Conservation (phyloP, 2,329 filamentous ascomycete genomes). For the Xylaria sp. region DNA sequence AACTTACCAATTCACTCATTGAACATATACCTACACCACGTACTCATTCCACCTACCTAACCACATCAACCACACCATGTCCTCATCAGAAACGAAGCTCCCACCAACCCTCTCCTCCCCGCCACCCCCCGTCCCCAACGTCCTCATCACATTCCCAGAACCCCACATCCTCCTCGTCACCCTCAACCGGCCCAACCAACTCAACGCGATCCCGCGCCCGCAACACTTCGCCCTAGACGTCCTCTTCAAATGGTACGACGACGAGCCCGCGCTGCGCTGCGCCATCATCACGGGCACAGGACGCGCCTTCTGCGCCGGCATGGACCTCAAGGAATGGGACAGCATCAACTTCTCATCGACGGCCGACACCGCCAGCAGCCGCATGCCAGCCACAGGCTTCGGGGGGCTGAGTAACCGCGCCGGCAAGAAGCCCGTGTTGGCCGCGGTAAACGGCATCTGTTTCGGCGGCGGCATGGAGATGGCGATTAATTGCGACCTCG, state of each 20-base stretch:
- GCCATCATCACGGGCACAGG: slow-evolving; percentile 60
- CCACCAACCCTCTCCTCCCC: slow-evolving; percentile 31
- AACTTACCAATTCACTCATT: neutral
- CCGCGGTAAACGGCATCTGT: slow-evolving; percentile 69
- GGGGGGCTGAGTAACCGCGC: slow-evolving; percentile 60
- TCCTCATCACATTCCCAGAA: slow-evolving; percentile 45
- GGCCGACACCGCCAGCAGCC: slow-evolving; percentile 18
- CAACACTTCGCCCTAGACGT: slow-evolving; percentile 45
- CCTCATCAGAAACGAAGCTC: slow-evolving; percentile 17
- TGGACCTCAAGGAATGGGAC: slow-evolving; percentile 63
- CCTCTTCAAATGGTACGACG: slow-evolving; percentile 57
- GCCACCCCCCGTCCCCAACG: slow-evolving; percentile 40
- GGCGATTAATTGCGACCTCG: slow-evolving; percentile 65
- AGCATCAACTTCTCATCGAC: slow-evolving; percentile 16
- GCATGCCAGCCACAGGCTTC: slow-evolving; percentile 49
- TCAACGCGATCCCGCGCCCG: slow-evolving; percentile 51
- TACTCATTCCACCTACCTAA: neutral
- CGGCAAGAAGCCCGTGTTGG: slow-evolving; percentile 70
- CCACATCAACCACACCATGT: slow-evolving; percentile 13
- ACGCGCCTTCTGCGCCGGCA: slow-evolving; percentile 62
- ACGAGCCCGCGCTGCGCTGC: slow-evolving; percentile 54
- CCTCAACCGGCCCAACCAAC: slow-evolving; percentile 51
- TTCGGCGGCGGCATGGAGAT: slow-evolving; percentile 76
- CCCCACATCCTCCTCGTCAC: slow-evolving; percentile 55
- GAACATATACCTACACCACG: neutral